A percentile compares a stretch with the other conserved stretches of the same genome.
Conservation (phyloP, 768 basidiomycete species). For the Suillus placidus region DNA sequence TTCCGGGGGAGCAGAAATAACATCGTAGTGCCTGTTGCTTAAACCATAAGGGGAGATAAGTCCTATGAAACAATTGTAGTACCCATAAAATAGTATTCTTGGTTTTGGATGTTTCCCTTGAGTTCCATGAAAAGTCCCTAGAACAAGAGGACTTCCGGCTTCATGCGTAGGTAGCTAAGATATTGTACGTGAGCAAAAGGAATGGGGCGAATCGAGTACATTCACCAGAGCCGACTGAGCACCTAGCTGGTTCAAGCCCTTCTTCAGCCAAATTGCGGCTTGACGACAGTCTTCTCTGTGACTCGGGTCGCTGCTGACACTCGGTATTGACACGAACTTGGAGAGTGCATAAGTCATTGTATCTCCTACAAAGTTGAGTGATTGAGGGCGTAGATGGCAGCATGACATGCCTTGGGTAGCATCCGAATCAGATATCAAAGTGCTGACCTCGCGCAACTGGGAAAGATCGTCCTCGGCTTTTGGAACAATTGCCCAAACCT, state of each 20-base stretch:
- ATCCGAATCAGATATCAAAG: not conserved
- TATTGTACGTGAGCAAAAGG: not conserved
- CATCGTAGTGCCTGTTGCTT: slow-evolving; percentile 83
- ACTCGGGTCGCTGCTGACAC: slow-evolving; percentile 68
- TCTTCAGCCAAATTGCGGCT: slow-evolving; percentile 90
- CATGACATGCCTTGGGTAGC: slow-evolving; percentile 22
- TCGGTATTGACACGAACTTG: slow-evolving; percentile 86
- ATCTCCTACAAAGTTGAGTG: slow-evolving; percentile 43
- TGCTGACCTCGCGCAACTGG: not conserved
- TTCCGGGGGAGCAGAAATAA: slow-evolving; percentile 76
- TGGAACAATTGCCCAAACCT: slow-evolving; percentile 60
- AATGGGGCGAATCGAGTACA: not conserved
- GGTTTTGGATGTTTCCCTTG: slow-evolving; percentile 60
- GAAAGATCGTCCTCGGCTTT: slow-evolving; percentile 14
- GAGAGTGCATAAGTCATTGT: slow-evolving; percentile 78
- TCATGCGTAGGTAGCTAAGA: slow-evolving; percentile 75
- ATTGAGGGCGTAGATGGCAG: not conserved
- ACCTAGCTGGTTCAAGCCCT: slow-evolving; percentile 85
- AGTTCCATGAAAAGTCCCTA: slow-evolving; percentile 82
- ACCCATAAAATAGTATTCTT: slow-evolving; percentile 92
- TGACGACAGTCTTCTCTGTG: slow-evolving; percentile 91
- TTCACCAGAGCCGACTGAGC: slow-evolving; percentile 77
- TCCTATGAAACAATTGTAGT: slow-evolving; percentile 4
- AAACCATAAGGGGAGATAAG: slow-evolving; percentile 6
- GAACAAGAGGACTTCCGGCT: slow-evolving; percentile 82